phyloP scores from a whole-genome alignment of 2,329 filamentous ascomycete genomes.

The Aspergillus glaucus region DNA sequence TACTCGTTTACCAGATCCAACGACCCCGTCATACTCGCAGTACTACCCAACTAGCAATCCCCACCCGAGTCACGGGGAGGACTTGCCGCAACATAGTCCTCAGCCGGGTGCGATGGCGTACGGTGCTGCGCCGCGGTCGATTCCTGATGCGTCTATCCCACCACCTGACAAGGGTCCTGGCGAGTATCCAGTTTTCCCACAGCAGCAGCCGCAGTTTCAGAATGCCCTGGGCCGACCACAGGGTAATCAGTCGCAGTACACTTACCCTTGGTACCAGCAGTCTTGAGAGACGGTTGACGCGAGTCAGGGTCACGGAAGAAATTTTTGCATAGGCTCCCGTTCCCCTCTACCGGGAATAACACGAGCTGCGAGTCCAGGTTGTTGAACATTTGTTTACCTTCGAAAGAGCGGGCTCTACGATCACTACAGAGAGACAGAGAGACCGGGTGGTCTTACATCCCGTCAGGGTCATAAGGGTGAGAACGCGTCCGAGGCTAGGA shows the following conservation, averaged over 20 bases:
- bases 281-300: slow-evolving; percentile 5
- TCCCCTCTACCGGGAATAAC: not conserved
- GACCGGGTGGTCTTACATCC: not conserved
- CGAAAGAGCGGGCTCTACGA: too few relatives aligned
- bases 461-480: not conserved
- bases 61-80: slow-evolving; percentile 10
- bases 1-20: slow-evolving; percentile 11
- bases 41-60: slow-evolving; percentile 10
- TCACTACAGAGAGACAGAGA: not conserved
- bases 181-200: slow-evolving; percentile 10
- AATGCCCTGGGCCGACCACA: slow-evolving; percentile 6
- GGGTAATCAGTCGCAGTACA: slow-evolving; percentile 8
- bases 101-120: slow-evolving; percentile 9
- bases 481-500: not conserved
- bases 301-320: not conserved
- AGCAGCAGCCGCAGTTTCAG: slow-evolving; percentile 9
- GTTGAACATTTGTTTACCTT: too few relatives aligned
- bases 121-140: slow-evolving; percentile 11
- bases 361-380: not conserved
- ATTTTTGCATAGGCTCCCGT: not conserved
- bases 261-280: slow-evolving; percentile 14
- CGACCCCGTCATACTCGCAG: slow-evolving; percentile 16
- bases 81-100: slow-evolving; percentile 7
- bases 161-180: slow-evolving; percentile 7
- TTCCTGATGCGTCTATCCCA: slow-evolving; percentile 13